These are phyloP conservation scores for Oldenlandia corymbosa DNA, from an alignment of 257 asterid genomes.

Conservation along the genomic window DNA sequence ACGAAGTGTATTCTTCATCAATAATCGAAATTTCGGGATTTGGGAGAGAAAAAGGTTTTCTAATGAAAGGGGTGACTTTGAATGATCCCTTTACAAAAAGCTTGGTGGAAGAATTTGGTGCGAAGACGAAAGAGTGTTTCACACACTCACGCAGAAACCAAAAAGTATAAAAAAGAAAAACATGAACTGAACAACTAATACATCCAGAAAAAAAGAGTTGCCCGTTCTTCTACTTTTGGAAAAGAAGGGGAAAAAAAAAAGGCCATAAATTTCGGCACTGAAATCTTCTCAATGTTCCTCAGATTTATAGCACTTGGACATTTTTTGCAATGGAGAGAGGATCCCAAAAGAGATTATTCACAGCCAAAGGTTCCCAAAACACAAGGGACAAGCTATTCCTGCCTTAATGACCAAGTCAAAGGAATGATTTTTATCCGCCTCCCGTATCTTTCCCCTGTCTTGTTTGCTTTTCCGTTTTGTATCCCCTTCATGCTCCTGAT, in stretches of 20 bases:
- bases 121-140: not conserved
- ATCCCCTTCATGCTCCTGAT: too few relatives aligned
- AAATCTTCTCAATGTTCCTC: not conserved
- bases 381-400: conserved; percentile 50
- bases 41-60: too few relatives aligned
- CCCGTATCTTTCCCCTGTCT: conserved; percentile 4
- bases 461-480: not conserved
- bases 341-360: not conserved
- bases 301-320: not conserved
- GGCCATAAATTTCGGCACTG: conserved; percentile 1
- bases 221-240: not conserved
- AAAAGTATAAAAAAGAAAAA: too few relatives aligned
- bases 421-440: conserved; percentile 26
- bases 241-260: too few relatives aligned
- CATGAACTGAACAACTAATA: not conserved
- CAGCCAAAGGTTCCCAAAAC: conserved; percentile 29
- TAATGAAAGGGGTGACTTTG: too few relatives aligned
- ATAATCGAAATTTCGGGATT: too few relatives aligned
- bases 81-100: too few relatives aligned
- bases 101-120: too few relatives aligned
- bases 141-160: not conserved
- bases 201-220: not conserved
- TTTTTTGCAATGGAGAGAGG: not conserved
- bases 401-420: conserved; percentile 50
- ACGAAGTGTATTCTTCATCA: too few relatives aligned